Percentiles rank a stretch among this genome's conserved stretches.
These are phyloP conservation scores for Pythium utonaiense DNA, from an alignment of 352 stramenopile genomes.

Conservation along the genomic window DNA sequence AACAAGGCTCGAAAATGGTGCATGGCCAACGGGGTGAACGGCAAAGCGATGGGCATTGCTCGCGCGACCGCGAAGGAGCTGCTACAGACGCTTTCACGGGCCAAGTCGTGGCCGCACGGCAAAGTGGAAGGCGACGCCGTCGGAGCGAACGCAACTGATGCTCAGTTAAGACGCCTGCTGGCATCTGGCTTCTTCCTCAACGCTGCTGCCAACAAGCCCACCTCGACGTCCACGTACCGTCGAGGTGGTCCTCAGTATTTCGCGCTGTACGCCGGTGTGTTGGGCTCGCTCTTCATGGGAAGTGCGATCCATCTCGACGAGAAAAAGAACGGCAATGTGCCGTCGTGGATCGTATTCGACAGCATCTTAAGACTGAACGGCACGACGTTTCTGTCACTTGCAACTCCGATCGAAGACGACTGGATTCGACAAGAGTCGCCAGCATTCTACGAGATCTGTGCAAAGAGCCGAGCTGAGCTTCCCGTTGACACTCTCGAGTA, in stretches of 20 bases:
- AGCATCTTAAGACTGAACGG: conserved; percentile 17
- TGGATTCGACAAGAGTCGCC: conserved; percentile 23
- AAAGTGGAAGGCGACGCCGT: background rate
- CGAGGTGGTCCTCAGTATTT: conserved; percentile 17
- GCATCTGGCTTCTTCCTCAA: conserved; percentile 27
- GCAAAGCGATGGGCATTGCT: conserved; percentile 25
- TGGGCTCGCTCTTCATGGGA: conserved; percentile 11
- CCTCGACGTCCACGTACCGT: background rate
- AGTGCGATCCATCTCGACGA: conserved; percentile 7
- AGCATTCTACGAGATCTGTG: conserved; percentile 16
- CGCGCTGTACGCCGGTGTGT: conserved; percentile 18
- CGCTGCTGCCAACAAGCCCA: conserved; percentile 19
- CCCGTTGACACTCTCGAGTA: conserved; percentile 11
- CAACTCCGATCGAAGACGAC: conserved; percentile 22
- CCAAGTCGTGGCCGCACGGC: conserved; percentile 12
- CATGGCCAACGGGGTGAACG: conserved; percentile 17
- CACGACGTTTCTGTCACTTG: conserved; percentile 8
- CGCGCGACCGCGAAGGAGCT: conserved; percentile 16
- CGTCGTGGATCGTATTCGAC: conserved; percentile 23
- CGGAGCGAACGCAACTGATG: background rate
- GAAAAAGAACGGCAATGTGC: background rate
- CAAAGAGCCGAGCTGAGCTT: conserved; percentile 4
- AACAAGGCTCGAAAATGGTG: conserved; percentile 23
- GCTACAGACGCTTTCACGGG: conserved; percentile 10
- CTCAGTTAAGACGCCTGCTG: conserved; percentile 12